phyloP scores from a whole-genome alignment of 1,284 basidiomycete genomes.

The Ustilago cynodontis region DNA sequence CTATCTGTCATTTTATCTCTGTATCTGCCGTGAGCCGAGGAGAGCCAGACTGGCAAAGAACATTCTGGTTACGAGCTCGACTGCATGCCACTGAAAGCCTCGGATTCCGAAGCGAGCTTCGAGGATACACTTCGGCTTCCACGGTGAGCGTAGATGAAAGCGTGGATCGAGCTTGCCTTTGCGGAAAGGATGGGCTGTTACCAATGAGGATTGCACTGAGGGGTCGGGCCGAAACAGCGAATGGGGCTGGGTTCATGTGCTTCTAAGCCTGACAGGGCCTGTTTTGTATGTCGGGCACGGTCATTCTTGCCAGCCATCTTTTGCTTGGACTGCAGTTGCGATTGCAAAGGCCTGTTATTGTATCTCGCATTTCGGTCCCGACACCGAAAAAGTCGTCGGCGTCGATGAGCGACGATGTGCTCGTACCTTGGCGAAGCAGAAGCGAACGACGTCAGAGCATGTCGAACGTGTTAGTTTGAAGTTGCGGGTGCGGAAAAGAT shows the following conservation, averaged over 20 bases:
- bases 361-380: neutral
- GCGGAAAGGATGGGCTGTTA: too few relatives aligned
- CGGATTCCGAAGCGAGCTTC: neutral
- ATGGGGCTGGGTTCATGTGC: too few relatives aligned
- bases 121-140: neutral
- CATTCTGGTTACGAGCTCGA: neutral
- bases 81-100: neutral
- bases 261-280: too few relatives aligned
- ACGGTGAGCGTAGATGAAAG: too few relatives aligned
- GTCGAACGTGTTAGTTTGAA: neutral
- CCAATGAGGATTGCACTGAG: too few relatives aligned
- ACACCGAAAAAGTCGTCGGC: neutral
- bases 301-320: neutral
- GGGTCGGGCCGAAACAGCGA: too few relatives aligned
- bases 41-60: neutral
- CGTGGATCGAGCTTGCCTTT: too few relatives aligned
- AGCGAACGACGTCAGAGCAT: constrained; percentile 1
- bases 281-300: too few relatives aligned
- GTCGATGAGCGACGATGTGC: too few relatives aligned
- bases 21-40: neutral
- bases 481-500: neutral
- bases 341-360: neutral
- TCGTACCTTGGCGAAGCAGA: neutral
- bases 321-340: neutral
- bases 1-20: neutral